phyloP scores from a whole-genome alignment of 495 filamentous ascomycete species.

The Bacidia gigantensis region DNA sequence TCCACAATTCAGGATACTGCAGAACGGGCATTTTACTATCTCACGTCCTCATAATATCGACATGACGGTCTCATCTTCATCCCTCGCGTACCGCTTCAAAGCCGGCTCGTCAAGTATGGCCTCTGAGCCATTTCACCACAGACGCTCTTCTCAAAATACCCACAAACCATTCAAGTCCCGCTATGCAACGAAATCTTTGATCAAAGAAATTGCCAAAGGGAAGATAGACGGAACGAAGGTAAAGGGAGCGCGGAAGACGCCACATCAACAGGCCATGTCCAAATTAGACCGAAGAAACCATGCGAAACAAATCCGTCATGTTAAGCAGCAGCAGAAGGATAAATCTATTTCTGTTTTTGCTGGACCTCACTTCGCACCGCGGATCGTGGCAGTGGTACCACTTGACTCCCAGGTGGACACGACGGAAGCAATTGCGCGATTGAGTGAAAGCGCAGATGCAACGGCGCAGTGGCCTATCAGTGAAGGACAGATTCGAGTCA shows the following conservation, averaged over 20 bases:
- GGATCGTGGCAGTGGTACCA: conserved; percentile 84
- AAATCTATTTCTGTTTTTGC: conserved; percentile 65
- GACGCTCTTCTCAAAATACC: conserved; percentile 70
- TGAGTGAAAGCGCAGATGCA: conserved; percentile 71
- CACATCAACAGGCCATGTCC: conserved; percentile 92
- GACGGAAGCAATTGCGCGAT: conserved; percentile 45
- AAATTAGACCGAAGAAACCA: conserved; percentile 91
- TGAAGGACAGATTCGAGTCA: conserved; percentile 40
- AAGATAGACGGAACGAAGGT: conserved; percentile 41
- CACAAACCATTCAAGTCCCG: conserved; percentile 86
- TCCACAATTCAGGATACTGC: not conserved
- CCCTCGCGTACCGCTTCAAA: conserved; percentile 81
- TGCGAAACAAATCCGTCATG: conserved; percentile 68
- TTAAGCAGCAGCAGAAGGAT: conserved; percentile 67
- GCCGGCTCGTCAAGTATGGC: conserved; percentile 50
- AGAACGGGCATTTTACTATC: not conserved
- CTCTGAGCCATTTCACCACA: conserved; percentile 60
- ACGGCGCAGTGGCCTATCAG: conserved; percentile 49
- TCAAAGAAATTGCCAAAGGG: conserved; percentile 73
- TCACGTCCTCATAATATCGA: not conserved
- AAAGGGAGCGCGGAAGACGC: conserved; percentile 63
- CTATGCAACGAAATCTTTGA: conserved; percentile 72
- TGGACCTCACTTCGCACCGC: conserved; percentile 72
- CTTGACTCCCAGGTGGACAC: conserved; percentile 59
- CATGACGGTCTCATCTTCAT: conserved; percentile 31